These are phyloP conservation scores for Coemansia erecta DNA, from an alignment of 192 early-diverging fungal species.

Conservation along the genomic window DNA sequence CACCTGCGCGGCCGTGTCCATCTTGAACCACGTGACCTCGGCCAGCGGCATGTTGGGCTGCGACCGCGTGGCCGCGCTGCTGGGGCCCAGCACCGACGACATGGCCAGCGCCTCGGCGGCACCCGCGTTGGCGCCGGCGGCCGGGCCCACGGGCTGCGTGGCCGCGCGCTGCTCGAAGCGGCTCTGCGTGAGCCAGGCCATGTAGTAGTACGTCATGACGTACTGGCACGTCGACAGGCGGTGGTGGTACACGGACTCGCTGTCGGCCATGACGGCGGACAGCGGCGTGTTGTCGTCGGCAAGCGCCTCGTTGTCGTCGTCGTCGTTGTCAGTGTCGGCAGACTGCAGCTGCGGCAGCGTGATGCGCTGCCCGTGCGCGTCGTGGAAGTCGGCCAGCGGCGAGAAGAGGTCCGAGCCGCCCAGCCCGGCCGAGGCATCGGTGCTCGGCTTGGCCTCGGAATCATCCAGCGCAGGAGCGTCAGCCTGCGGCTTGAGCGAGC, in stretches of 20 bases:
- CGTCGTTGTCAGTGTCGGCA: background rate
- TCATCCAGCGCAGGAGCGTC: background rate
- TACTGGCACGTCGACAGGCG: conserved; percentile 16
- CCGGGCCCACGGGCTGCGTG: conserved; percentile 33
- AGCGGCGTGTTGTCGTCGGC: background rate
- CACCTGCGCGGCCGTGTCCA: conserved; percentile 49
- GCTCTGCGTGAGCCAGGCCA: conserved; percentile 45
- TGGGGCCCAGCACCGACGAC: background rate
- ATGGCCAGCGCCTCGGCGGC: background rate
- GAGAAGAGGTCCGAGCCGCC: conserved; percentile 1
- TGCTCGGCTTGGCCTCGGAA: background rate
- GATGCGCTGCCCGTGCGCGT: conserved; percentile 4
- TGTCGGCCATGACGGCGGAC: background rate
- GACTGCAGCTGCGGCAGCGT: conserved; percentile 4
- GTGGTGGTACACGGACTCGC: background rate
- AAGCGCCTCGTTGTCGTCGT: background rate
- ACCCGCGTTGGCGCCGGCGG: background rate
- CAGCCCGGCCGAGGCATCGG: background rate
- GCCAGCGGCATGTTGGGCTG: conserved; percentile 17
- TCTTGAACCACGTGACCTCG: conserved; percentile 53
- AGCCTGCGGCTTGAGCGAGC: background rate
- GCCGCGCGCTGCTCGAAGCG: conserved; percentile 33
- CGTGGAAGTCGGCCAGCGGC: conserved; percentile 8
- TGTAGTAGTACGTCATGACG: conserved; percentile 47
- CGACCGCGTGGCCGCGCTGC: background rate